A percentile compares a stretch with the other conserved stretches of the same genome.
Conservation (phyloP, 208 protist species). For the Trypanosoma conorhini region DNA sequence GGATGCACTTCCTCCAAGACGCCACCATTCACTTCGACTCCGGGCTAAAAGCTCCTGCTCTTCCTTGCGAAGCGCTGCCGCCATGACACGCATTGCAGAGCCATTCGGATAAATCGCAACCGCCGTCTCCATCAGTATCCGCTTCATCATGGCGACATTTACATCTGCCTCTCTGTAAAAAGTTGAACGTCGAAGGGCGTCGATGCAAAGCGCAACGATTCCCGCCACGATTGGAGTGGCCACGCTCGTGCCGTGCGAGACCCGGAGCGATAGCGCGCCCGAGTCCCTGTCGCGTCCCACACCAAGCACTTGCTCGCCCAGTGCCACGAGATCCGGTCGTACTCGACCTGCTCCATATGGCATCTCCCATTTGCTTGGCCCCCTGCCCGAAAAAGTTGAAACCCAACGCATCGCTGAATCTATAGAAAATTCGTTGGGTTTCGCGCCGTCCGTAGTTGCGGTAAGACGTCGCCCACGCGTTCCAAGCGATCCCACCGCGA, state of each 20-base stretch:
- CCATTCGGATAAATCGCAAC: conserved; percentile 13
- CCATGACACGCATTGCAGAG: conserved; percentile 12
- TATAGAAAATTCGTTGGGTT: background rate
- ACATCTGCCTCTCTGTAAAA: background rate
- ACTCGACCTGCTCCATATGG: conserved; percentile 91
- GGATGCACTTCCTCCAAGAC: background rate
- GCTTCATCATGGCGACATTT: conserved; percentile 33
- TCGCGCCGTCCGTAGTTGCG: background rate
- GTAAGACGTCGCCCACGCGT: background rate
- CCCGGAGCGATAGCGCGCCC: conserved; percentile 21
- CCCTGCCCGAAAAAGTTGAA: conserved; percentile 91
- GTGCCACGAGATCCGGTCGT: conserved; percentile 97
- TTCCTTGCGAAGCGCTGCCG: conserved; percentile 7
- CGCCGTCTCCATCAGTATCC: conserved; percentile 36
- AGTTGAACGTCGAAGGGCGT: conserved; percentile 28
- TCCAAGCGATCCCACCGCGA: conserved; percentile 91
- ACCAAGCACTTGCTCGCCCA: conserved; percentile 61
- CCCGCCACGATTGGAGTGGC: conserved; percentile 96
- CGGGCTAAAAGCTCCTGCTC: background rate
- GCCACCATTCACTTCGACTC: background rate
- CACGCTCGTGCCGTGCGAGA: conserved; percentile 94
- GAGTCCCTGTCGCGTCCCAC: conserved; percentile 11
- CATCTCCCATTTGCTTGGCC: conserved; percentile 95
- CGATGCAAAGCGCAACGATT: conserved; percentile 84
- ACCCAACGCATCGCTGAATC: conserved; percentile 26